Evolutionary conservation across 2,329 filamentous ascomycete genomes (phyloP).

Genomic region (Botrytis tulipae): DNA sequence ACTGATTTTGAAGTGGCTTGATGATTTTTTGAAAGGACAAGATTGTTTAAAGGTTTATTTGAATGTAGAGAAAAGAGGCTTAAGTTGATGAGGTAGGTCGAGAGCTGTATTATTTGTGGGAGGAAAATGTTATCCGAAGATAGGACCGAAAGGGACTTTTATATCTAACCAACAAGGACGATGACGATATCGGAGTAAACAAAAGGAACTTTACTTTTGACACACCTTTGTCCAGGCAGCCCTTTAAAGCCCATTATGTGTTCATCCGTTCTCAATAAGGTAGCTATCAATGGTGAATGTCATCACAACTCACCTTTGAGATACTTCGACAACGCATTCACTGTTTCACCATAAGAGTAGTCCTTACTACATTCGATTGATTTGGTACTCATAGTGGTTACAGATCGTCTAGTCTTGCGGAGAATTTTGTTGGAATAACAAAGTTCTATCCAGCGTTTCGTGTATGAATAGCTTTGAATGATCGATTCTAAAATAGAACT

Average conservation of each 20-base stretch:
- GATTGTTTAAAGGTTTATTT: not conserved
- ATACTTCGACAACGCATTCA: constrained; percentile 12
- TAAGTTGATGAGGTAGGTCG: not conserved
- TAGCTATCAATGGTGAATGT: constrained; percentile 15
- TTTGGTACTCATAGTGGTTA: not conserved
- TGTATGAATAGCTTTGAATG: not conserved
- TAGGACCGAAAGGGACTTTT: not conserved
- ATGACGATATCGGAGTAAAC: constrained; percentile 14
- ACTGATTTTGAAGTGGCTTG: not conserved
- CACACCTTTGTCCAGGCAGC: not conserved
- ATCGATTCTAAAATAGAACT: not conserved
- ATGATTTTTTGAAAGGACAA: not conserved
- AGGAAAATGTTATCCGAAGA: not conserved
- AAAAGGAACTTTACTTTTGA: not conserved
- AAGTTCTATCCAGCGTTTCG: constrained; percentile 14
- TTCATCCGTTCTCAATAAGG: constrained; percentile 10
- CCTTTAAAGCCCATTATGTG: constrained; percentile 2
- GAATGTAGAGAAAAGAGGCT: not conserved
- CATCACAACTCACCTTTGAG: constrained; percentile 11
- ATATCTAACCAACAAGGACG: not conserved
- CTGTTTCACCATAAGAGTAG: constrained; percentile 19
- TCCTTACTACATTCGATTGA: constrained; percentile 6
- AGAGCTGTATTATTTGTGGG: not conserved
- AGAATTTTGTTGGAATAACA: constrained; percentile 14
- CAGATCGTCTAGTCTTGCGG: constrained; percentile 5